phyloP scores from a whole-genome alignment of 768 basidiomycete genomes.

The Trametes elegans region DNA sequence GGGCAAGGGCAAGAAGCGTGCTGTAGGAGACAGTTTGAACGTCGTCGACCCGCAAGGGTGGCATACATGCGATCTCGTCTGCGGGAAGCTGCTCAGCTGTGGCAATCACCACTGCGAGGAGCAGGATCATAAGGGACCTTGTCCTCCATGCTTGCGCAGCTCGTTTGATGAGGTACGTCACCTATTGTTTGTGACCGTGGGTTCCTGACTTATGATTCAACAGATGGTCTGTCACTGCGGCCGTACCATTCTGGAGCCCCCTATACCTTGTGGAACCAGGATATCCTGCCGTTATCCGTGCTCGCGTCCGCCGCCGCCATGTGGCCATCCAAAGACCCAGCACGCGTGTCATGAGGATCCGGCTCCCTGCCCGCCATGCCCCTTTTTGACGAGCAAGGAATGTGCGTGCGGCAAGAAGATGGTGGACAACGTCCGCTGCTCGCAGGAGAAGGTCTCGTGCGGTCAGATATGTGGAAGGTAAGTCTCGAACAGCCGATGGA shows the following conservation, averaged over 20 bases:
- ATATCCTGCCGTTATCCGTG: slow-evolving; percentile 84
- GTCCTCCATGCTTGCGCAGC: slow-evolving; percentile 81
- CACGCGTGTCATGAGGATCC: slow-evolving; percentile 84
- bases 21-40: slow-evolving; percentile 27
- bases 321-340: slow-evolving; percentile 76
- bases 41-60: slow-evolving; percentile 64
- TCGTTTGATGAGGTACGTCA: slow-evolving; percentile 83
- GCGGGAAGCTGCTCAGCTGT: slow-evolving; percentile 69
- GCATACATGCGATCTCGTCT: slow-evolving; percentile 84
- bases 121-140: slow-evolving; percentile 79
- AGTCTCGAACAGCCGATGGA: slow-evolving; percentile 24
- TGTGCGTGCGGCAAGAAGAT: slow-evolving; percentile 91
- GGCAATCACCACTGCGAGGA: slow-evolving; percentile 79
- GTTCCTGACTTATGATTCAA: not conserved
- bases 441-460: slow-evolving; percentile 83
- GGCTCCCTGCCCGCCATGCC: slow-evolving; percentile 79
- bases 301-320: slow-evolving; percentile 61
- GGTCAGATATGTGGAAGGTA: slow-evolving; percentile 79
- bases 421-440: slow-evolving; percentile 80
- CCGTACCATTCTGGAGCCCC: slow-evolving; percentile 83
- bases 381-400: slow-evolving; percentile 68
- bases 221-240: slow-evolving; percentile 82
- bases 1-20: slow-evolving; percentile 60
- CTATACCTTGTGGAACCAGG: slow-evolving; percentile 81
- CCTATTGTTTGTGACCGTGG: not conserved